Conservation (phyloP, 129 eudicot species). For the Pulicaria dysenterica region DNA sequence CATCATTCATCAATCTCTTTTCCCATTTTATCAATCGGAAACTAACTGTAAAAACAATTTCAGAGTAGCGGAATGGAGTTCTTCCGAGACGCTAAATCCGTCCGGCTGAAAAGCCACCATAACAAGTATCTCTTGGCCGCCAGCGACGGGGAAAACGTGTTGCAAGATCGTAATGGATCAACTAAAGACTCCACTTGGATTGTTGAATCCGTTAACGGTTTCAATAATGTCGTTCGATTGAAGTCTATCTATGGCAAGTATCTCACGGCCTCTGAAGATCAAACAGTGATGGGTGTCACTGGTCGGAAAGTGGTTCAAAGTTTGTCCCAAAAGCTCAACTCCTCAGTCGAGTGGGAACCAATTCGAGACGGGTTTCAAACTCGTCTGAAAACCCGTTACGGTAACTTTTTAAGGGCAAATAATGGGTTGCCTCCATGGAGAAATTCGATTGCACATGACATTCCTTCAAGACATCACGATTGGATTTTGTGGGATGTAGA, state of each 20-base stretch:
- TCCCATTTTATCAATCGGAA: too few relatives aligned
- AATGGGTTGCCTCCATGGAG: conserved; percentile 71
- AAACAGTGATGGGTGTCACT: conserved; percentile 42
- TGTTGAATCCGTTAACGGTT: conserved; percentile 46
- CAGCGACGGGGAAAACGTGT: conserved; percentile 41
- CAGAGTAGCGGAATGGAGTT: conserved; percentile 60
- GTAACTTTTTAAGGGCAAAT: conserved; percentile 58
- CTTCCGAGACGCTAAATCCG: conserved; percentile 48
- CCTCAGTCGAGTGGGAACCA: conserved; percentile 72
- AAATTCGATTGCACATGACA: conserved; percentile 65
- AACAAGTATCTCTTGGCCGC: conserved; percentile 53
- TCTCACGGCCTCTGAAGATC: conserved; percentile 59
- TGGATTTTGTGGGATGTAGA: conserved; percentile 74
- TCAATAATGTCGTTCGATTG: conserved; percentile 42
- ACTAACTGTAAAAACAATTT: background rate
- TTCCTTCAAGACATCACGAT: conserved; percentile 53
- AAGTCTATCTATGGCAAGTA: conserved; percentile 53
- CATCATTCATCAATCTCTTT: too few relatives aligned
- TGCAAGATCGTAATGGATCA: conserved; percentile 45
- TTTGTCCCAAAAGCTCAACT: conserved; percentile 42
- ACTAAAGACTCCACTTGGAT: conserved; percentile 39
- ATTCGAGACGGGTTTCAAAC: conserved; percentile 50
- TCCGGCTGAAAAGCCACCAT: conserved; percentile 62
- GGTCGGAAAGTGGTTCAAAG: conserved; percentile 57
- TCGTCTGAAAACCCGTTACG: conserved; percentile 56